These are phyloP conservation scores for Thielaviopsis punctulata DNA, from an alignment of 2,329 filamentous ascomycete species.

Conservation along the genomic window DNA sequence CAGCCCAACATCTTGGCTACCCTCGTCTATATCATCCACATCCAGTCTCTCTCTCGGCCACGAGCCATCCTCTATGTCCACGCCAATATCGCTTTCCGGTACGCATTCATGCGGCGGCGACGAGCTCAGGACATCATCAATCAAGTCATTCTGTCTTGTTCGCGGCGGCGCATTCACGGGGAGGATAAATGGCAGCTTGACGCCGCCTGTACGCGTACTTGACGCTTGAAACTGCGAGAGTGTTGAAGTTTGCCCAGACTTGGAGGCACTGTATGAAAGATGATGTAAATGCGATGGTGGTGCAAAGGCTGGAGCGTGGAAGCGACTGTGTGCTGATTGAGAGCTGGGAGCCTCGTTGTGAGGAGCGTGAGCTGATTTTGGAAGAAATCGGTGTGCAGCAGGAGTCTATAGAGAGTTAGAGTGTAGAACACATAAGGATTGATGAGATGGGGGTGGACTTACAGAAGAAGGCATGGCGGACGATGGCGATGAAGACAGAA, in stretches of 20 bases:
- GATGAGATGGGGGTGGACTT: background rate
- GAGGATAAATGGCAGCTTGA: background rate
- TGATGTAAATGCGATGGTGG: background rate
- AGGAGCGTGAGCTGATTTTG: background rate
- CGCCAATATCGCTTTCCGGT: slow-evolving; percentile 15
- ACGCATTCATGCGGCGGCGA: background rate
- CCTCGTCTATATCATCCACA: slow-evolving; percentile 20
- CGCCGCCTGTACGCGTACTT: background rate
- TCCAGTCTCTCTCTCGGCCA: slow-evolving; percentile 12
- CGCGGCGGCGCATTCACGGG: background rate
- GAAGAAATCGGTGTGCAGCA: background rate
- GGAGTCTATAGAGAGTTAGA: background rate
- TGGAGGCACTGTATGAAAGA: background rate
- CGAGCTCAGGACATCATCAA: slow-evolving; percentile 5
- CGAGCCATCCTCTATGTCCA: slow-evolving; percentile 17
- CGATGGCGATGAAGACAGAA: background rate
- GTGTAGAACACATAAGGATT: background rate
- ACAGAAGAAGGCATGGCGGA: background rate
- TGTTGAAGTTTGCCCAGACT: no score
- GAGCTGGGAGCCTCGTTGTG: background rate
- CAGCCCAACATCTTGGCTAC: slow-evolving; percentile 11
- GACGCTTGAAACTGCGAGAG: background rate
- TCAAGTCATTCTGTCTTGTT: background rate
- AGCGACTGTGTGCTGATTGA: background rate
- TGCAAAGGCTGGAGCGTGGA: background rate